Evolutionary conservation across 2,329 filamentous ascomycete genomes (phyloP).

Genomic region (Aspergillus fumigatus): DNA sequence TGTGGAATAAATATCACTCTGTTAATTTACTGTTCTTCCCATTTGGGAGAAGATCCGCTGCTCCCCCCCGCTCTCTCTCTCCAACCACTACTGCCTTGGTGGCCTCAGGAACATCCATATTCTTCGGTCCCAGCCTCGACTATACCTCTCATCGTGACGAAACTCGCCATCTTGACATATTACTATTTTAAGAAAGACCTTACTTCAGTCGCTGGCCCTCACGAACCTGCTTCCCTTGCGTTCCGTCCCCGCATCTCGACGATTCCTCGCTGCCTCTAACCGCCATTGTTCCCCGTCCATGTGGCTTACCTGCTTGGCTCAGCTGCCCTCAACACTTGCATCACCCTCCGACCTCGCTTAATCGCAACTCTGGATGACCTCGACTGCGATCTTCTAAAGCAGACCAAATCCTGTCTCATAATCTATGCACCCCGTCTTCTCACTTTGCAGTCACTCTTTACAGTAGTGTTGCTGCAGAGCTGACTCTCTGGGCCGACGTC

Average conservation of each 20-base stretch:
- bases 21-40: background rate
- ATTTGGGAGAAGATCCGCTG: conserved; percentile 9
- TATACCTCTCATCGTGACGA: background rate
- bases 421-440: background rate
- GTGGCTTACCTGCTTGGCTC: conserved; percentile 12
- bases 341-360: conserved; percentile 1
- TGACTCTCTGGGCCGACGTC: conserved; percentile 7
- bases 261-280: background rate
- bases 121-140: background rate
- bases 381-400: background rate
- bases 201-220: background rate
- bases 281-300: conserved; percentile 16
- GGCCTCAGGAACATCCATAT: conserved; percentile 7
- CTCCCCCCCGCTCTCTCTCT: background rate
- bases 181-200: background rate
- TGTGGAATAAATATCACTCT: background rate
- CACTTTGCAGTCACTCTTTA: background rate
- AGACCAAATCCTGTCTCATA: background rate
- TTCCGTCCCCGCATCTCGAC: background rate
- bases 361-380: conserved; percentile 5
- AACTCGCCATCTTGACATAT: background rate
- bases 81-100: conserved; percentile 2
- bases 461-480: background rate
- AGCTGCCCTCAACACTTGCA: conserved; percentile 1
- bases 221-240: conserved; percentile 5